These are phyloP conservation scores for Mycogone perniciosa DNA, from an alignment of 2,329 filamentous ascomycete species.

Conservation along the genomic window DNA sequence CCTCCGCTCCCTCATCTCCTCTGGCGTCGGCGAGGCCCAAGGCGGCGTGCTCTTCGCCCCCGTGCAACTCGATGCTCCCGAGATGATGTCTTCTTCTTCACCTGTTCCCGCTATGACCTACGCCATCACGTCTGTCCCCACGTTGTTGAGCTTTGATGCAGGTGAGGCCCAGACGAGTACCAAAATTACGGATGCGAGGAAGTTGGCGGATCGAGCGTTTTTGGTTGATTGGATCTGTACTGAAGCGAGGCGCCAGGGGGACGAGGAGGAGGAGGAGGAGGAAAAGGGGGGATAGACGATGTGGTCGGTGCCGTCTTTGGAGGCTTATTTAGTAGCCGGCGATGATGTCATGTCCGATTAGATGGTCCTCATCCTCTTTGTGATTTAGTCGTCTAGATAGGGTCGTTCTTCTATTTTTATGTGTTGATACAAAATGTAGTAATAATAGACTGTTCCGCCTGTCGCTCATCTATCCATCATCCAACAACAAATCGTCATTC, in stretches of 20 bases:
- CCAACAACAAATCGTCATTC: background rate
- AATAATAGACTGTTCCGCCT: background rate
- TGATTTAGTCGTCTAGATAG: background rate
- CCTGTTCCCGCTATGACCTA: constrained; percentile 40
- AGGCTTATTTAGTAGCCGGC: constrained; percentile 35
- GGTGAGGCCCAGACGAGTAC: constrained; percentile 45
- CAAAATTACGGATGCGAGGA: constrained; percentile 43
- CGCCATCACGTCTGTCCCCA: constrained; percentile 54
- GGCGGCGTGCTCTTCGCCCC: constrained; percentile 49
- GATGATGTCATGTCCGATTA: background rate
- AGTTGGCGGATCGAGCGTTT: constrained; percentile 43
- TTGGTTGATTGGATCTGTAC: constrained; percentile 48
- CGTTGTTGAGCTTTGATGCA: constrained; percentile 50
- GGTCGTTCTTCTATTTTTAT: background rate
- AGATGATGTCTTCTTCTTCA: constrained; percentile 39
- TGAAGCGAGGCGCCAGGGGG: constrained; percentile 44
- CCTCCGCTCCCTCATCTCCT: constrained; percentile 41
- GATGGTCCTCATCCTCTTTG: background rate
- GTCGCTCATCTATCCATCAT: background rate
- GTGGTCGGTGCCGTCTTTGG: constrained; percentile 26
- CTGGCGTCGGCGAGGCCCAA: constrained; percentile 47
- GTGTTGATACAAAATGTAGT: background rate
- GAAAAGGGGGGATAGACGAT: constrained; percentile 19
- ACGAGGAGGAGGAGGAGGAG: constrained; percentile 37
- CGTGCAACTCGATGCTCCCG: constrained; percentile 52